Evolutionary conservation across 2,329 filamentous ascomycete genomes (phyloP), one percentile per base, ranked within the genome.

Genomic region (Sporothrix sp.): DNA sequence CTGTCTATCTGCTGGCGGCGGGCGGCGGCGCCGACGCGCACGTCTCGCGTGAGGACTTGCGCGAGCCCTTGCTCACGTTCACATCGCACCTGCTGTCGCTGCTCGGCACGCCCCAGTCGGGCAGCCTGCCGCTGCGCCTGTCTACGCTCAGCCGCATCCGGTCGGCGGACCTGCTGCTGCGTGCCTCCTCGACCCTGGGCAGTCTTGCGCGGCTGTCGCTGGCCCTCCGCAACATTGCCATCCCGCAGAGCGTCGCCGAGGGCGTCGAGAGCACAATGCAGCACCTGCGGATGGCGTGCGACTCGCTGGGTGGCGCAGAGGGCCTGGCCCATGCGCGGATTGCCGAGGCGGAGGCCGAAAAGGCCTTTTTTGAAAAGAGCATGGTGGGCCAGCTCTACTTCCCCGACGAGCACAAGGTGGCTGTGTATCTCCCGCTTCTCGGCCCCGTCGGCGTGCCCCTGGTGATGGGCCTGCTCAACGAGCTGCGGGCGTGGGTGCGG

Each of bases 381-480:
- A 98, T 98, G 93, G 93, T 98, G 11, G 93, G 90, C 0, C 93
- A 97, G 69, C 83, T 97, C 2, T 98, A 97, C 66, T 98, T 98
- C 66, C 93, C 93, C 0, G 93, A 98, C 62, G 93, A 98, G 69
- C 93, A 98, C 66, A 98, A 97, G 67, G 80, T 98, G 21, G 93
- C 93, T 0, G 93, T 98, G 1, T 98, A 98, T 64, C 68, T 98
- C 59, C 93, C 93, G 1, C 70, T 98, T 10, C 69, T 98, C 36
- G 93, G 93, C 0, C 93, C 93, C 0, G 82, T 97, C 36, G 89
- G 87, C 4, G 91, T 97, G 11, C 93, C 93, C 33, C 69, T 98
- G 45, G 65, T 96, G 7, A 86, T 96, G 77, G 85, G 85, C 4
- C 70, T 87, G 25, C 58, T 95, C 39, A 94, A 90, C 60, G 90